These are phyloP conservation scores for Saturnispora silvae DNA, from an alignment of 805 yeast genomes.

Conservation along the genomic window DNA sequence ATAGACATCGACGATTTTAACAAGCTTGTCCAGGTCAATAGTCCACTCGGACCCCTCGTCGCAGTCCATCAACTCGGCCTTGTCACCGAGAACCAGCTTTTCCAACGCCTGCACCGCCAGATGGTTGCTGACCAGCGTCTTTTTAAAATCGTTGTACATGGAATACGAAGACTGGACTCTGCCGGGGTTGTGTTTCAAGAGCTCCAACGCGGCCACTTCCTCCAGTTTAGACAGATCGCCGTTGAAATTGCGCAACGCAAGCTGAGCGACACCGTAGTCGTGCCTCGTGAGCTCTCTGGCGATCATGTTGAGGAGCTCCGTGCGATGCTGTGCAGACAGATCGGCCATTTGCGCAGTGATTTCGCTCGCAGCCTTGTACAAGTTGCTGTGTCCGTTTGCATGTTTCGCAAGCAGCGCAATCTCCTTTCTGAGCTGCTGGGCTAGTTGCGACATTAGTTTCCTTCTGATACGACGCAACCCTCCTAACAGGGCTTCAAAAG, in stretches of 20 bases:
- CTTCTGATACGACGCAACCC: too few species aligned
- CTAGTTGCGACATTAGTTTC: too few species aligned
- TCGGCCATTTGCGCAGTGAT: slow-evolving; percentile 10
- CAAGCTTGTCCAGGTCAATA: slow-evolving; percentile 11
- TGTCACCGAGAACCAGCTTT: slow-evolving; percentile 18
- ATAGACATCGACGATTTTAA: slow-evolving; percentile 13
- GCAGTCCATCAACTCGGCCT: slow-evolving; percentile 17
- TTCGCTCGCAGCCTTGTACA: slow-evolving; percentile 10
- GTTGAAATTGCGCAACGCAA: slow-evolving; percentile 11
- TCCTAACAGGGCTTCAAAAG: too few species aligned
- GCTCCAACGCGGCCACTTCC: slow-evolving; percentile 15
- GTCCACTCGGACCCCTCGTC: slow-evolving; percentile 12
- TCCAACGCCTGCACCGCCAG: slow-evolving; percentile 13
- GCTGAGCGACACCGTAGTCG: slow-evolving; percentile 20
- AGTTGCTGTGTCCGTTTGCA: slow-evolving; percentile 9
- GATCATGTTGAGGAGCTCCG: slow-evolving; percentile 17
- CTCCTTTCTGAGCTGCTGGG: too few species aligned
- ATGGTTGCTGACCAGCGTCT: slow-evolving; percentile 6
- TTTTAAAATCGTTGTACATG: slow-evolving; percentile 14
- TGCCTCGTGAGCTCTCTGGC: slow-evolving; percentile 18
- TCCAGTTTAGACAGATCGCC: slow-evolving; percentile 8
- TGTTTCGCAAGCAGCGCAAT: too few species aligned
- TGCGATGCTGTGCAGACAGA: too few species aligned
- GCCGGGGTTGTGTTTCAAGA: slow-evolving; percentile 28
- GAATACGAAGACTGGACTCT: slow-evolving; percentile 27